These are phyloP conservation scores for Sungouiella thailandica DNA, from an alignment of 805 yeast species.

Conservation along the genomic window DNA sequence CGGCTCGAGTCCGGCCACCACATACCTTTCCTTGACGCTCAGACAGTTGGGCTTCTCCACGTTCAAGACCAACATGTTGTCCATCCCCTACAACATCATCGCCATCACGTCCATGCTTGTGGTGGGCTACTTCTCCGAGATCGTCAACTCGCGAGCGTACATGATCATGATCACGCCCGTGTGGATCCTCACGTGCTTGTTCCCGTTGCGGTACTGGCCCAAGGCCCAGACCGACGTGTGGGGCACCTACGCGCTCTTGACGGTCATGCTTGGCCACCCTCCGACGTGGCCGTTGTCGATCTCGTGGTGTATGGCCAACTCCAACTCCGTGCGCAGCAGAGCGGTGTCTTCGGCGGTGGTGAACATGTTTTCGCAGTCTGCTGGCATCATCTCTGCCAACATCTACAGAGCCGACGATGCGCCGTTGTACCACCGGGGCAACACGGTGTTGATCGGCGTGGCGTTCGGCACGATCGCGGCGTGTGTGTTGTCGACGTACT, in stretches of 20 bases:
- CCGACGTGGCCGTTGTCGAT: conserved; percentile 14
- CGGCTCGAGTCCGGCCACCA: conserved; percentile 14
- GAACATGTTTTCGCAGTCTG: conserved; percentile 23
- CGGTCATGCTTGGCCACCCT: conserved; percentile 23
- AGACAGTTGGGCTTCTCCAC: conserved; percentile 20
- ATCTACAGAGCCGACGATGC: conserved; percentile 24
- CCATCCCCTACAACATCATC: conserved; percentile 21
- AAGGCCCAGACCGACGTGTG: conserved; percentile 8
- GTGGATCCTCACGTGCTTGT: conserved; percentile 4
- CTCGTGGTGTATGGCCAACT: conserved; percentile 25
- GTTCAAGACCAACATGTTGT: conserved; percentile 18
- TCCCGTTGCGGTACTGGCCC: conserved; percentile 8
- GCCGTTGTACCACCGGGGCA: conserved; percentile 26
- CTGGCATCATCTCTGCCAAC: conserved; percentile 20
- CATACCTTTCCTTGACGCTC: conserved; percentile 9
- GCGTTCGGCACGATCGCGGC: conserved; percentile 18
- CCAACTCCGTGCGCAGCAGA: conserved; percentile 22
- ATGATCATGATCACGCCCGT: conserved; percentile 6
- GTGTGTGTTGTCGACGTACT: conserved; percentile 10
- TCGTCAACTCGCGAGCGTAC: conserved; percentile 18
- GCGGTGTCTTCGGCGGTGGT: conserved; percentile 26
- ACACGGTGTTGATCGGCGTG: conserved; percentile 18
- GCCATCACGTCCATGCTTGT: conserved; percentile 30
- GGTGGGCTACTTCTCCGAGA: conserved; percentile 35
- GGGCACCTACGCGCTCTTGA: conserved; percentile 8